Base-by-base conservation (phyloP, 1,284 basidiomycete species). In the Calocybe gambosa region DNA sequence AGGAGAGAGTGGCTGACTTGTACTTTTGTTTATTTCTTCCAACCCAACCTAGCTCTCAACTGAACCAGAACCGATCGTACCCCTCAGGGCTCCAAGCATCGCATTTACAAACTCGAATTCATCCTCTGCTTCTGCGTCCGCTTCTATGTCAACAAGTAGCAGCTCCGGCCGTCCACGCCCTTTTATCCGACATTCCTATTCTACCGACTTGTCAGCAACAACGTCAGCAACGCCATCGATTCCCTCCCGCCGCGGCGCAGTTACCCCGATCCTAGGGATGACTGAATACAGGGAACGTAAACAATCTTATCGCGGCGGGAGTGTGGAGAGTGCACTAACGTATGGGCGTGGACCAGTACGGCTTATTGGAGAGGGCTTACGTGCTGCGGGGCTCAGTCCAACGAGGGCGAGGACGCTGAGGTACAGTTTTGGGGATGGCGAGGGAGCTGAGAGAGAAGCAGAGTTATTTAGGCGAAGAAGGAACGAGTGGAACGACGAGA, bases 351-450 rank as follows among this genome's bases (percentile, higher is more conserved):
- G 64, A 2, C 67, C 60, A 19, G 73, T 74, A 10, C 64, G 80
- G 45, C 62, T 88, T 8, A 62, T 85, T 6, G 76, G 82, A 1
- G 83, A 87, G 61, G 78, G 80, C n/a, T 59, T 89, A 44, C 72
- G 79, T 45, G 83, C 85, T 2, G 85, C 86, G 1, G 87, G 86
- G 5, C 66, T 88, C 47, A 74, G 59, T 13, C 56, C 51, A 29
- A 50, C 41, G 21, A 67, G 50, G 29, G 42, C 50, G 10, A 41
- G 50, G 39, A 46, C 50, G 38, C 50, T 46, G 55, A 59, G 56
- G 52, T 5, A 45, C 20, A 45, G 46, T 41, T 34, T 53, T 12
- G 38, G 26, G 38, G 46, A 34, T 39, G 39, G 36, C 39, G 26
- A 37, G 26, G 51, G 43, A 19, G 43, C 21, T 18, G 51, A 51